Base-by-base conservation (phyloP, 1,139 yeast genomes). In the Pichia cactophila region DNA sequence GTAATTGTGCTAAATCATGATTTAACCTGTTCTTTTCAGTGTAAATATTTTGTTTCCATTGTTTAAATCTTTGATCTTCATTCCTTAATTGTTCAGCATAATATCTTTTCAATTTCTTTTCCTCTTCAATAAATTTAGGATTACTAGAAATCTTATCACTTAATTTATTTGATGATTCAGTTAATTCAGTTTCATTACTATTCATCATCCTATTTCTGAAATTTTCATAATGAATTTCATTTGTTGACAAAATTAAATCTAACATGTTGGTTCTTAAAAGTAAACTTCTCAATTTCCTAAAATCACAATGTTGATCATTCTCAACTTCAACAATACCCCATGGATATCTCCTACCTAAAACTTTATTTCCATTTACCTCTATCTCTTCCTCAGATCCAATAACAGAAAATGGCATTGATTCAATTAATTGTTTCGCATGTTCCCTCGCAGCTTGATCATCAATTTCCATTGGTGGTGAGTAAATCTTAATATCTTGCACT, bases 301-400 rank as follows among this genome's bases (percentile, higher is more conserved):
- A 92, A 69, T 92, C 98, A 70, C 97, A 90, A 67, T 92, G 97
- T 54, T 78, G 77, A 64, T 90, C 97, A 68, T 92, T 92, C 68
- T 92, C 98, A 47, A 92, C 96, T 68, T 92, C 97, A 47, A 92
- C 97, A 49, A 87, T 75, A 42, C 98, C 98, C 98, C 98, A 92
- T 55, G 95, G 90, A 65, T 92, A 92, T 67, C 87, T 87, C 69
- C 99, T 83, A 44, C 96, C 98, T 56, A 86, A 78, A 45, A 88
- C 90, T 56, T 78, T 73, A 56, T 79, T 76, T 39, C 96, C 97
- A 43, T 84, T 81, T 47, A 83, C 75, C 62, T 87, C 90, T 54
- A 81, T 83, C 62, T 86, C 95, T 55, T 83, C 83, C 66, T 88
- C 96, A 11, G 96, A 84, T 2, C 97, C 97, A 68, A 92, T 82